A percentile compares a stretch with the other conserved stretches of the same genome.
These are phyloP conservation scores for Aspergillus luchuensis DNA, from an alignment of 2,329 filamentous ascomycete species.

Conservation along the genomic window DNA sequence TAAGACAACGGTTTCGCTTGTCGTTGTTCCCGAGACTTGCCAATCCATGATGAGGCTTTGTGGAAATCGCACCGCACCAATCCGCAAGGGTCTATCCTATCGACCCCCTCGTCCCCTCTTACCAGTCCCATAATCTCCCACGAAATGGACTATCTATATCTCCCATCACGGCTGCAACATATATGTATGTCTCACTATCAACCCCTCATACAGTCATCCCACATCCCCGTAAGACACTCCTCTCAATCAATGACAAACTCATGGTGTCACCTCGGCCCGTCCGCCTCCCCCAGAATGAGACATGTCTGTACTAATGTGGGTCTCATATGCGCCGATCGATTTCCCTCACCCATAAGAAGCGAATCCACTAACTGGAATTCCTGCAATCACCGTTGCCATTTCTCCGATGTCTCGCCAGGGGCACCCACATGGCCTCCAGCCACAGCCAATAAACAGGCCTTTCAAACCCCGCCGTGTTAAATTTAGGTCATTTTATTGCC, in stretches of 20 bases:
- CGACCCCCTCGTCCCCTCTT: background rate
- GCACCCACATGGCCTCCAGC: background rate
- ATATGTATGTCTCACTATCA: background rate
- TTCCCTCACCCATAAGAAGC: background rate
- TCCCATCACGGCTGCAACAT: background rate
- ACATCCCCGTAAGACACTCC: background rate
- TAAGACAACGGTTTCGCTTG: background rate
- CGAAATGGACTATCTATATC: background rate
- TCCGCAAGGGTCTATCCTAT: background rate
- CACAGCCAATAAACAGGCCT: background rate
- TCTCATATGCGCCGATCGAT: background rate
- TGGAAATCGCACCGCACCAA: background rate
- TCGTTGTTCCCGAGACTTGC: background rate
- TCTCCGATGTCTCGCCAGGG: conserved; percentile 2
- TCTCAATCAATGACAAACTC: background rate
- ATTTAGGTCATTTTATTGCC: background rate
- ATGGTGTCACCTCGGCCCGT: background rate
- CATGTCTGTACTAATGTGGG: background rate
- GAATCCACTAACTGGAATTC: background rate
- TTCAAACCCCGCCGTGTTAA: background rate
- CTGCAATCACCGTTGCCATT: background rate
- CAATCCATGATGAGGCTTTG: background rate
- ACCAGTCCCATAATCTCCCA: no score
- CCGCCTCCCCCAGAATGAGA: background rate
- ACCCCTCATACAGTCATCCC: background rate